phyloP scores from a whole-genome alignment of 1,284 basidiomycete species.

The Athelia psychrophila region DNA sequence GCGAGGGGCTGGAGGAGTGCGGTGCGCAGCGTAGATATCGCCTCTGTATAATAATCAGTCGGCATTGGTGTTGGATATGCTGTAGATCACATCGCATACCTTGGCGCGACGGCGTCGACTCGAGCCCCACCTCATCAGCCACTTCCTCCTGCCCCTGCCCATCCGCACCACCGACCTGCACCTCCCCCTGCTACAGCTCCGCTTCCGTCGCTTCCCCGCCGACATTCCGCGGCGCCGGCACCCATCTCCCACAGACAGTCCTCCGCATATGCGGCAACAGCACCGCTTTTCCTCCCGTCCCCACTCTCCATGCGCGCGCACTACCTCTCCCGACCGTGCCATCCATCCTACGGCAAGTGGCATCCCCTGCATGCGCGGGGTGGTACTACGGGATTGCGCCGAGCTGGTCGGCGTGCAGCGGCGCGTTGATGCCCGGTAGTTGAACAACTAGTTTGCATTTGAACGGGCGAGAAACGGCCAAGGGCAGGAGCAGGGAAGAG shows the following conservation, averaged over 20 bases:
- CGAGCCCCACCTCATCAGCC: slow-evolving; percentile 7
- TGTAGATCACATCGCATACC: slow-evolving; percentile 10
- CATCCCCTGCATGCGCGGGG: slow-evolving; percentile 33
- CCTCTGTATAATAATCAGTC: slow-evolving; percentile 50
- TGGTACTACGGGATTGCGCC: slow-evolving; percentile 57
- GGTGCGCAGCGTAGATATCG: slow-evolving; percentile 62
- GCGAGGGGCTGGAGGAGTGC: slow-evolving; percentile 71
- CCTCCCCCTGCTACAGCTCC: slow-evolving; percentile 6
- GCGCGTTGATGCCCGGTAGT: slow-evolving; percentile 31
- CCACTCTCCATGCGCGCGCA: slow-evolving; percentile 14
- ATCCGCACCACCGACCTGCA: slow-evolving; percentile 13
- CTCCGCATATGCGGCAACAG: slow-evolving; percentile 64
- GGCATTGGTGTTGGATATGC: no score
- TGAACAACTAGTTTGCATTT: slow-evolving; percentile 52
- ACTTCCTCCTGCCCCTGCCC: slow-evolving; percentile 14
- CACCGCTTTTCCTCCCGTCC: slow-evolving; percentile 70
- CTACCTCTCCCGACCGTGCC: slow-evolving; percentile 40
- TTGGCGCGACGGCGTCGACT: slow-evolving; percentile 14
- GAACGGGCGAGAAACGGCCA: slow-evolving; percentile 1
- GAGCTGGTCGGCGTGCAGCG: slow-evolving; percentile 44
- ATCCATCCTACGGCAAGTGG: slow-evolving; percentile 73
- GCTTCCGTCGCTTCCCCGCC: slow-evolving; percentile 17
- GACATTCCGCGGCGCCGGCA: slow-evolving; percentile 33
- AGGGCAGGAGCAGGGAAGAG: slow-evolving; percentile 3
- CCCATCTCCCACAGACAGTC: slow-evolving; percentile 73